These are phyloP conservation scores for Nissolia schottii DNA, from an alignment of 306 rosid species.

Conservation along the genomic window DNA sequence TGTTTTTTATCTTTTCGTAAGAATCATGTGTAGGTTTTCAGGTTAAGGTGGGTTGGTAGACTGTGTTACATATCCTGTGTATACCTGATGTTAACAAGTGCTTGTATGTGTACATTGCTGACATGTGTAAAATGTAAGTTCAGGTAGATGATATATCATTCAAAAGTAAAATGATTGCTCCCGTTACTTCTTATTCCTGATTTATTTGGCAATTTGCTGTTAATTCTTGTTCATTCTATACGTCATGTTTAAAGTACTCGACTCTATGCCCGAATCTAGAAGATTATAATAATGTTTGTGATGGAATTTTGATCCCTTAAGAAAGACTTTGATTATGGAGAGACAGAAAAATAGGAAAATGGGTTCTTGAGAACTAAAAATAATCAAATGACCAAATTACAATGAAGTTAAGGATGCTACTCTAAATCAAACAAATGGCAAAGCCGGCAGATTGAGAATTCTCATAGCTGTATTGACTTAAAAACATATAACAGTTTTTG, in stretches of 20 bases:
- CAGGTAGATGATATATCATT: slow-evolving; percentile 7
- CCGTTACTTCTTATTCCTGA: neutral
- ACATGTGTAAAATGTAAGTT: slow-evolving; percentile 24
- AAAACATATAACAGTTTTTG: neutral
- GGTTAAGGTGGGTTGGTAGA: slow-evolving; percentile 10
- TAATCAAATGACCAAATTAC: neutral
- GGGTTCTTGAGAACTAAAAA: neutral
- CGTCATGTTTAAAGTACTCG: neutral
- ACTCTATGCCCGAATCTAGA: too few species aligned
- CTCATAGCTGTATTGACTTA: neutral
- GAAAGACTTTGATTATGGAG: too few species aligned
- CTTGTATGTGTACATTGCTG: slow-evolving; percentile 14
- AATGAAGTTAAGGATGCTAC: neutral
- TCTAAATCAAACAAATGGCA: slow-evolving; percentile 1
- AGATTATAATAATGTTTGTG: too few species aligned
- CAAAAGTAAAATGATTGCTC: neutral
- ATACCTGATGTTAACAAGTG: slow-evolving; percentile 28
- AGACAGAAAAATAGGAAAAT: too few species aligned
- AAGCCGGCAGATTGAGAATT: neutral
- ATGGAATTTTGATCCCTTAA: neutral
- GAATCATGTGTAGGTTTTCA: slow-evolving; percentile 16
- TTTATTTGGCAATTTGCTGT: neutral
- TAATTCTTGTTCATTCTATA: neutral
- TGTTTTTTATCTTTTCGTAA: neutral
- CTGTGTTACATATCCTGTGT: slow-evolving; percentile 24